Evolutionary conservation across 2,329 filamentous ascomycete species (phyloP).

Genomic region (Ophiostoma quercus): DNA sequence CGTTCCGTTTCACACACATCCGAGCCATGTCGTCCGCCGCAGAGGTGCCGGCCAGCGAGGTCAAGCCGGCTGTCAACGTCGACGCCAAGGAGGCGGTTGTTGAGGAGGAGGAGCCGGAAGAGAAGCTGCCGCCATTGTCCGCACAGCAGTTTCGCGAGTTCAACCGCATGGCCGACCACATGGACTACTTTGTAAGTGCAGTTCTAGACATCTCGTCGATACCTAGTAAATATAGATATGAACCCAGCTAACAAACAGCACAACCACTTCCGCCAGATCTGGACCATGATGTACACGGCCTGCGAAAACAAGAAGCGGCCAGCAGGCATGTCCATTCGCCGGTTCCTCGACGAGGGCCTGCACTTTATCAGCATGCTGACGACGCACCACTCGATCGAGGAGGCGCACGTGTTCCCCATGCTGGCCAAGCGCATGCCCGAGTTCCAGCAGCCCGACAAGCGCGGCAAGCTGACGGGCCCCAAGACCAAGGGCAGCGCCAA

Average conservation of each 20-base stretch:
- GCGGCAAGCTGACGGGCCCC: neutral
- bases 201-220: too few relatives aligned
- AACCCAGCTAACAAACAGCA: slow-evolving; percentile 47
- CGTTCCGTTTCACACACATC: neutral
- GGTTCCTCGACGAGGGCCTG: slow-evolving; percentile 64
- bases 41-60: neutral
- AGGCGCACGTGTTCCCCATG: slow-evolving; percentile 71
- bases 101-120: slow-evolving; percentile 15
- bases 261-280: slow-evolving; percentile 68
- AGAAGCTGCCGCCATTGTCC: slow-evolving; percentile 55
- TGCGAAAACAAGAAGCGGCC: slow-evolving; percentile 57
- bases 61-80: neutral
- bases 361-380: slow-evolving; percentile 66
- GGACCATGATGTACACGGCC: slow-evolving; percentile 65
- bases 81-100: neutral
- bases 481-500: slow-evolving; percentile 28
- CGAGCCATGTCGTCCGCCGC: slow-evolving; percentile 12
- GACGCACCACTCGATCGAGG: slow-evolving; percentile 77
- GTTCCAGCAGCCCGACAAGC: slow-evolving; percentile 48
- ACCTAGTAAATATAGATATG: too few relatives aligned
- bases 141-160: slow-evolving; percentile 62
- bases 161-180: slow-evolving; percentile 68
- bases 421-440: slow-evolving; percentile 74
- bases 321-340: slow-evolving; percentile 57
- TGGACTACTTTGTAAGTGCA: slow-evolving; percentile 63